These are phyloP conservation scores for Nadsonia fulvescens DNA, from an alignment of 805 yeast species.

Conservation along the genomic window DNA sequence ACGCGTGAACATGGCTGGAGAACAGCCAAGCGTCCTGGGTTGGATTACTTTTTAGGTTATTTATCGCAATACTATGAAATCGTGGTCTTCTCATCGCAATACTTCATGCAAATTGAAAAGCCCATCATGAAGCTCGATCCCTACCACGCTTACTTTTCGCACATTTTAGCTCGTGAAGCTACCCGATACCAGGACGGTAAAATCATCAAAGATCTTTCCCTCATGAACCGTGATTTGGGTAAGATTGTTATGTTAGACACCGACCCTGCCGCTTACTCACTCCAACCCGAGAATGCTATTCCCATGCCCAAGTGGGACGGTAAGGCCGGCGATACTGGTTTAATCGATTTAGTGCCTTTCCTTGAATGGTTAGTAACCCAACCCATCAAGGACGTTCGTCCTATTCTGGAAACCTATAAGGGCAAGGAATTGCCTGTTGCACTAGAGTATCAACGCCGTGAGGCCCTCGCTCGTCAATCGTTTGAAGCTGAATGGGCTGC, in stretches of 20 bases:
- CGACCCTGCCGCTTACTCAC: slow-evolving; percentile 46
- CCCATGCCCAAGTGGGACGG: slow-evolving; percentile 80
- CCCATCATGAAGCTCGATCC: slow-evolving; percentile 86
- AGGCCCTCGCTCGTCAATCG: slow-evolving; percentile 49
- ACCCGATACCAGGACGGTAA: slow-evolving; percentile 80
- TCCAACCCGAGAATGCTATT: slow-evolving; percentile 92
- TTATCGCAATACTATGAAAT: slow-evolving; percentile 90
- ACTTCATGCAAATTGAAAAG: slow-evolving; percentile 70
- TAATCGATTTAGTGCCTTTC: slow-evolving; percentile 73
- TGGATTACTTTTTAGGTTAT: slow-evolving; percentile 89
- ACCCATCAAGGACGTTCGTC: slow-evolving; percentile 73
- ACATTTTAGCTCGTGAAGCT: slow-evolving; percentile 79
- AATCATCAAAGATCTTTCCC: slow-evolving; percentile 72
- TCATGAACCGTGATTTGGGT: slow-evolving; percentile 76
- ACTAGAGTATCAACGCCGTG: slow-evolving; percentile 77
- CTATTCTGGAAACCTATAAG: slow-evolving; percentile 55
- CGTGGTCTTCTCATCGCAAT: slow-evolving; percentile 74
- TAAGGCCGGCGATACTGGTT: slow-evolving; percentile 50
- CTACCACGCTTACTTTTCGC: slow-evolving; percentile 70
- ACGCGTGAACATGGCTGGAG: slow-evolving; percentile 87
- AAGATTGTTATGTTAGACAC: slow-evolving; percentile 72
- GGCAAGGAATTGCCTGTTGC: slow-evolving; percentile 51
- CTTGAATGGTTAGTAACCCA: slow-evolving; percentile 89
- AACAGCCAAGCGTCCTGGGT: slow-evolving; percentile 97
- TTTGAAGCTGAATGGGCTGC: slow-evolving; percentile 23